phyloP scores from a whole-genome alignment of 768 basidiomycete species.

The Mycena leptocephala region DNA sequence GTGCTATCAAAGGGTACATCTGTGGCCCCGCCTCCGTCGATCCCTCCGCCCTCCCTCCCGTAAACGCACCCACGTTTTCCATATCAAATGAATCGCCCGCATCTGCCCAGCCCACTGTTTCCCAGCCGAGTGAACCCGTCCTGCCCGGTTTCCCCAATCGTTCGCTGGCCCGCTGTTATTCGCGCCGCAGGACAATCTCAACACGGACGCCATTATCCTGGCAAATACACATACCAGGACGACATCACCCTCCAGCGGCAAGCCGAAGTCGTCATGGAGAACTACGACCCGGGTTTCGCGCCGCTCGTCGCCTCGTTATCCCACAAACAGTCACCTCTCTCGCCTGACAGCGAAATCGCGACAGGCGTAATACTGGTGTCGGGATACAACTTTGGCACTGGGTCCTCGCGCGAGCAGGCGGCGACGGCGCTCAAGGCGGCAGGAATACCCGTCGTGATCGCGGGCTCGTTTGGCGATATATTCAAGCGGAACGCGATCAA shows the following conservation, averaged over 20 bases:
- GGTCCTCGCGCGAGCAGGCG: conserved; percentile 98
- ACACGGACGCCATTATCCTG: conserved; percentile 99
- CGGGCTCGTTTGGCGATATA: conserved; percentile 99
- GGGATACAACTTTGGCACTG: conserved; percentile 99
- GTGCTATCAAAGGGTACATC: conserved; percentile 94
- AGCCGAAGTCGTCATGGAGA: conserved; percentile 99
- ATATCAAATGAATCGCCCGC: conserved; percentile 53
- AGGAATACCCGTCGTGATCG: conserved; percentile 93
- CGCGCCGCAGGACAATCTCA: conserved; percentile 96
- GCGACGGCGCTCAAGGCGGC: conserved; percentile 97
- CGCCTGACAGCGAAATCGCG: conserved; percentile 51
- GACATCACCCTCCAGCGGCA: conserved; percentile 97
- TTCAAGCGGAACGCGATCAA: conserved; percentile 99
- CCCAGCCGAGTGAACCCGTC: conserved; percentile 71
- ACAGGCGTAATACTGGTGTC: conserved; percentile 87
- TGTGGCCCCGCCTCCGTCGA: conserved; percentile 85
- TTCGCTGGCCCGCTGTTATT: conserved; percentile 94
- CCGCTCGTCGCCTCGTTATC: conserved; percentile 72
- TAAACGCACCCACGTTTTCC: conserved; percentile 72
- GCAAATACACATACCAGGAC: conserved; percentile 99
- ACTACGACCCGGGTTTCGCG: conserved; percentile 95
- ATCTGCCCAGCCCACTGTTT: conserved; percentile 45
- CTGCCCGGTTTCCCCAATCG: conserved; percentile 85
- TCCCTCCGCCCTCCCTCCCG: conserved; percentile 63
- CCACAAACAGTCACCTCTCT: conserved; percentile 38